A percentile compares a stretch with the other conserved stretches of the same genome.
Conservation (phyloP, 768 basidiomycete genomes). For the Lactifluus rugatus region DNA sequence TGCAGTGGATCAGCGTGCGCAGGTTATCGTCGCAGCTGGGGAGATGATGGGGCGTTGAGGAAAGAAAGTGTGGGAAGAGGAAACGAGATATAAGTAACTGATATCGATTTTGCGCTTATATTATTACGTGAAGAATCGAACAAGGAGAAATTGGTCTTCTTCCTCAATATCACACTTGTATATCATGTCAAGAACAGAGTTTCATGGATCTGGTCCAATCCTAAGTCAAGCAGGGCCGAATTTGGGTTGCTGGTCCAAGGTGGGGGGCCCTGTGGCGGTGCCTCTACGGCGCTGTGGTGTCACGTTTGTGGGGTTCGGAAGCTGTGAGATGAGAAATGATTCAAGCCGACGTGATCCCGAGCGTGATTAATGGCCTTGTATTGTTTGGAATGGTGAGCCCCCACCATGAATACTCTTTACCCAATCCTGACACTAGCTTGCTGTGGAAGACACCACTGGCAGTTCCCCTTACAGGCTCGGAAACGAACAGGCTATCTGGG, state of each 20-base stretch:
- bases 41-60: background rate
- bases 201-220: too few species aligned
- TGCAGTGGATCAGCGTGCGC: background rate
- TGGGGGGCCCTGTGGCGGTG: background rate
- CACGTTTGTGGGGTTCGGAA: background rate
- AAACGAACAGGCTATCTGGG: too few species aligned
- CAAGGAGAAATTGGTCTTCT: background rate
- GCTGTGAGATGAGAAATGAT: too few species aligned
- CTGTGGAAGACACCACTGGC: too few species aligned
- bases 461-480: too few species aligned
- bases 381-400: too few species aligned
- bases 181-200: background rate
- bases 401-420: too few species aligned
- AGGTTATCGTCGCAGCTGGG: background rate
- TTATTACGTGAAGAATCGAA: constrained; percentile 3
- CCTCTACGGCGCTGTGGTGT: background rate
- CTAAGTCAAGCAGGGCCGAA: background rate
- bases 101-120: constrained; percentile 1
- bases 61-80: background rate
- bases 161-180: background rate
- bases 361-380: too few species aligned
- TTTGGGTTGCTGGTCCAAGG: background rate
- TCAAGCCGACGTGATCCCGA: too few species aligned
- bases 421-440: too few species aligned
- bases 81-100: background rate